Evolutionary conservation across 768 basidiomycete species (phyloP), one percentile per base, ranked within the genome.

Genomic region (Kwoniella sp.): DNA sequence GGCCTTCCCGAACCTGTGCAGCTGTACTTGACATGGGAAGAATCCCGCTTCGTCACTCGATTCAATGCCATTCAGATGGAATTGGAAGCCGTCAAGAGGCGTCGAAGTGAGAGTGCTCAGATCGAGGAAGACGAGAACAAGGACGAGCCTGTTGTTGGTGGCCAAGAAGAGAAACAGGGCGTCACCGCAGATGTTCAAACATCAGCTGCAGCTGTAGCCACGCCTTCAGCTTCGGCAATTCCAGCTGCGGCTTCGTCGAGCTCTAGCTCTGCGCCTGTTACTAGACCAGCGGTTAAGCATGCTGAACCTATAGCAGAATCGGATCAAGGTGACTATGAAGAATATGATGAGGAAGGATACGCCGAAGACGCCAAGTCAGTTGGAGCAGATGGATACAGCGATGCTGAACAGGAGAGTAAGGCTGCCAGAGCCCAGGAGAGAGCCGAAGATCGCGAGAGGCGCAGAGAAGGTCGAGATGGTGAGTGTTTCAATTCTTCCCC

Each of bases 341-440:
- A 94, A 87, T 69, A 94, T 91, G 83, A 95, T 91, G 15, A 90
- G 83, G 27, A 94, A 83, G 12, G 92, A 91, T 63, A 91, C 77
- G 1, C 91, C 88, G 7, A 90, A 88, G 79, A 92, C 91, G 62
- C 93, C 88, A 73, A 94, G 89, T 87, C 24, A 93, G 8, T 88
- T 88, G 12, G 87, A 88, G 25, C 90, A 56, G 29, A 54, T 26
- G 54, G 54, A 29, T 48, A 56, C 17, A 62, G 55, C 33, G 53
- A 55, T 51, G 54, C 33, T 48, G 55, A 40, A 26, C 52, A 67
- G 67, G 60, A 33, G 68, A 68, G 44, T 61, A 59, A 13, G 57
- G 71, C 69, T 57, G 70, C 59, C 17, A 56, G 60, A 33, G 25
- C 21, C 58, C 25, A 58, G 49, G 13, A 29, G 22, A 2, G 55